phyloP scores from a whole-genome alignment of 2,329 filamentous ascomycete species.

The Chrysoporthe puriensis region DNA sequence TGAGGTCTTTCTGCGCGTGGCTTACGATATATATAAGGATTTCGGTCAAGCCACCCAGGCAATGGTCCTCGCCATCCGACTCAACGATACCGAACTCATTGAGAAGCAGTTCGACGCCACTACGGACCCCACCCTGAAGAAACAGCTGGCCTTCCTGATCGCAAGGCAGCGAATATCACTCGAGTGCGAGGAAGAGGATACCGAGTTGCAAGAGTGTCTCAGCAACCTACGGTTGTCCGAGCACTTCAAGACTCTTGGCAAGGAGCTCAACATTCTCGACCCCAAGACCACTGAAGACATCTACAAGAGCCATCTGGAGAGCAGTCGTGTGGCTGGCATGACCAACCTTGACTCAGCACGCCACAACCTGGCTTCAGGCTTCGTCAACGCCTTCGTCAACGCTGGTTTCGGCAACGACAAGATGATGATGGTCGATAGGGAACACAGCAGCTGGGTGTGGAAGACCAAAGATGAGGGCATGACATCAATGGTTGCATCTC shows the following conservation, averaged over 20 bases:
- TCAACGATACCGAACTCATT: conserved; percentile 87
- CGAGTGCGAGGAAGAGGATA: conserved; percentile 70
- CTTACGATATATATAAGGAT: conserved; percentile 89
- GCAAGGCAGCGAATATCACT: conserved; percentile 89
- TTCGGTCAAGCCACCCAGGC: conserved; percentile 94
- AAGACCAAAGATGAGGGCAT: conserved; percentile 99
- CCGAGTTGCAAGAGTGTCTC: conserved; percentile 79
- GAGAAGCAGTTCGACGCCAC: conserved; percentile 79
- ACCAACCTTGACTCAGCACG: conserved; percentile 94
- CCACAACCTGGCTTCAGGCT: conserved; percentile 93
- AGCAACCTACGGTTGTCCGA: conserved; percentile 87
- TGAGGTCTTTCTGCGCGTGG: conserved; percentile 89
- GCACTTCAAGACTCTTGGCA: conserved; percentile 91
- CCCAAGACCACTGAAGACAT: conserved; percentile 98
- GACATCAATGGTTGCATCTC: conserved; percentile 92
- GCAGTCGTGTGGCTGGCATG: conserved; percentile 86
- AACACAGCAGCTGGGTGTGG: conserved; percentile 95
- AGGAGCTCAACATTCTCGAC: conserved; percentile 95
- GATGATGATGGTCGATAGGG: conserved; percentile 91
- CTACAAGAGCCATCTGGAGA: conserved; percentile 98
- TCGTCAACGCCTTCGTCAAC: conserved; percentile 97
- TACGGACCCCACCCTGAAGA: conserved; percentile 79
- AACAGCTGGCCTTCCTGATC: conserved; percentile 92
- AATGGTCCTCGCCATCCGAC: conserved; percentile 88
- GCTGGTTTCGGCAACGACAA: conserved; percentile 95